phyloP scores from a whole-genome alignment of 352 stramenopile species.

The Pythium utonaiense region DNA sequence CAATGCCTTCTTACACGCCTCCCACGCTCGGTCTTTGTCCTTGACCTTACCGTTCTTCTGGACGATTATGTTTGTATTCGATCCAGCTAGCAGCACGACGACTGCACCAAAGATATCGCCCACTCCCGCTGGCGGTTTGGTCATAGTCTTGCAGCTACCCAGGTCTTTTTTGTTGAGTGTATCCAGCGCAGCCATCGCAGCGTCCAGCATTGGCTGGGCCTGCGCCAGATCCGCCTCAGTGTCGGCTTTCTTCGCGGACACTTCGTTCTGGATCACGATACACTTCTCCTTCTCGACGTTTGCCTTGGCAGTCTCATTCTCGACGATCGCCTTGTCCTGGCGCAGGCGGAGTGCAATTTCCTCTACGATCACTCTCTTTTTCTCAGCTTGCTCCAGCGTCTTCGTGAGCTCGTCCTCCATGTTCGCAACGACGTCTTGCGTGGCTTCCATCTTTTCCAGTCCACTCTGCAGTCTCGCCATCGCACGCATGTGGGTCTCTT shows the following conservation, averaged over 20 bases:
- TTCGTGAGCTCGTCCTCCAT: slow-evolving; percentile 91
- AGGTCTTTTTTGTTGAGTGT: slow-evolving; percentile 90
- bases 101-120: slow-evolving; percentile 84
- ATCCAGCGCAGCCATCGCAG: slow-evolving; percentile 87
- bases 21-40: slow-evolving; percentile 93
- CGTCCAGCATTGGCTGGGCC: slow-evolving; percentile 78
- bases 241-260: slow-evolving; percentile 85
- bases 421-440: slow-evolving; percentile 83
- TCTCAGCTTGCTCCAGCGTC: slow-evolving; percentile 89
- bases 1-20: slow-evolving; percentile 90
- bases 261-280: slow-evolving; percentile 90
- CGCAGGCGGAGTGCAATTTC: slow-evolving; percentile 89
- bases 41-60: slow-evolving; percentile 94
- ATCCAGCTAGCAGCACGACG: slow-evolving; percentile 68
- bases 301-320: slow-evolving; percentile 89
- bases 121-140: slow-evolving; percentile 84
- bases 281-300: slow-evolving; percentile 91
- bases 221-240: slow-evolving; percentile 72
- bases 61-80: slow-evolving; percentile 63
- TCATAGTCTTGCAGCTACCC: slow-evolving; percentile 91
- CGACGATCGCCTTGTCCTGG: slow-evolving; percentile 91
- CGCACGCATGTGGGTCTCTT: slow-evolving; percentile 46
- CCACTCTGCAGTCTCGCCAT: slow-evolving; percentile 86
- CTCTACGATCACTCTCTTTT: slow-evolving; percentile 91
- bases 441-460: slow-evolving; percentile 89